Base-by-base conservation (phyloP, 163 green algal genomes). In the Scenedesmus sp. region DNA sequence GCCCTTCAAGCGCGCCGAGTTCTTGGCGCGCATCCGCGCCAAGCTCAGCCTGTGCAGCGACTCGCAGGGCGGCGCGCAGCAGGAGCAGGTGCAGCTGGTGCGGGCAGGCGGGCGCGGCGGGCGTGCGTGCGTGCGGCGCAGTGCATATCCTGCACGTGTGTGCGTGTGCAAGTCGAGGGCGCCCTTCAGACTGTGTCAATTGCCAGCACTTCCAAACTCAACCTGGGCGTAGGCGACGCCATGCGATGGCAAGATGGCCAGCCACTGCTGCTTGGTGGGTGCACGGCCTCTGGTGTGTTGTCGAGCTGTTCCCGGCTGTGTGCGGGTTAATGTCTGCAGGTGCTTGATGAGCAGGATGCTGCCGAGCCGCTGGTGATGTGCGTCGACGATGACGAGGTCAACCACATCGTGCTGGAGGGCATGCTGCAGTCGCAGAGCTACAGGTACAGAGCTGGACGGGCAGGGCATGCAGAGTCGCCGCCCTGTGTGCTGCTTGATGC, bases 341-440 rank as follows among this genome's bases (percentile, higher is more conserved):
- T 76, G 65, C 65, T 76, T 37, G 65, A 76, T 7, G 65, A 76
- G 65, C 65, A 76, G 65, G 85, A 70, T 26, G 65, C 72, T 12
- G 42, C 30, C 3, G 46, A 92, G 88, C 91, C 82, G 3, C 16
- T 93, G 56, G 87, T 95, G 7, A 81, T 95, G 86, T 94, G 91
- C 53, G 91, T 95, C 2, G 92, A 95, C 84, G 94, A 95, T 44
- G 94, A 95, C 40, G 91, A 94, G 44, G 87, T 95, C 18, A 94
- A 94, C 49, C 94, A 95, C 78, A 92, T 95, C 56, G 89, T 95
- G 56, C 72, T 95, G 72, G 85, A 93, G 87, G 91, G 83, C 26
- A 94, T 95, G 91, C 87, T 94, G 84, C 85, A 86, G 30, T 93
- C 87, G 22, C 87, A 93, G 35, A 82, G 92, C 73, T 95, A 89